Conservation (phyloP, 768 basidiomycete genomes). For the Galerina marginata region DNA sequence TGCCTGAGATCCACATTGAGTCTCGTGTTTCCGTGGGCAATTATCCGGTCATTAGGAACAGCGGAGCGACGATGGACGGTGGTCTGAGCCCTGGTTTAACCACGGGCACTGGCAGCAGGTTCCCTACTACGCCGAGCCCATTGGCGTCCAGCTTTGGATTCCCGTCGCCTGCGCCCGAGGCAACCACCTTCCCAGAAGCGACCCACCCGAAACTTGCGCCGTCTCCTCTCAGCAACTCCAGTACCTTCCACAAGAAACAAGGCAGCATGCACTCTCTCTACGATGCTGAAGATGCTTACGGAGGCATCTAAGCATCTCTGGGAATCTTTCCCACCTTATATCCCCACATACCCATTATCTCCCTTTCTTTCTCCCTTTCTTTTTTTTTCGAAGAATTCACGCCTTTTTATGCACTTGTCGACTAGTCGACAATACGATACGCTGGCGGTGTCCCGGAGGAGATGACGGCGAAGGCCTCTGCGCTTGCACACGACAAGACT, state of each 20-base stretch:
- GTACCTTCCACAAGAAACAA: conserved; percentile 36
- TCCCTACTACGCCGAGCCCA: conserved; percentile 46
- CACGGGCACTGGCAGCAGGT: conserved; percentile 23
- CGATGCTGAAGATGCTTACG: conserved; percentile 71
- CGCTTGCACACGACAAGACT: background rate
- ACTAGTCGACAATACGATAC: background rate
- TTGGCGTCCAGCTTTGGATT: conserved; percentile 41
- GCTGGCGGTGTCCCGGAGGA: conserved; percentile 4
- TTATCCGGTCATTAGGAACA: conserved; percentile 15
- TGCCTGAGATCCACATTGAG: conserved; percentile 57
- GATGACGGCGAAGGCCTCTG: background rate
- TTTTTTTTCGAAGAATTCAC: background rate
- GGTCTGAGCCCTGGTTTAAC: conserved; percentile 15
- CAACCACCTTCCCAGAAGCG: background rate
- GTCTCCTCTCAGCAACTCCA: conserved; percentile 6
- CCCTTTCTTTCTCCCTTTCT: conserved; percentile 1
- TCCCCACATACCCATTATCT: background rate
- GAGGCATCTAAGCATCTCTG: conserved; percentile 54
- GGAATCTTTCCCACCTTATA: background rate
- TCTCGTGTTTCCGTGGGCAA: conserved; percentile 45
- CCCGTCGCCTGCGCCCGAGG: conserved; percentile 18
- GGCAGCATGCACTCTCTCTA: conserved; percentile 65
- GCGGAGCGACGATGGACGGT: conserved; percentile 15
- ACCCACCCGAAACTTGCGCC: conserved; percentile 15
- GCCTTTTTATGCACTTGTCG: background rate